Evolutionary conservation across 495 filamentous ascomycete genomes (phyloP).

Genomic region (Trichoderma asperelloides): DNA sequence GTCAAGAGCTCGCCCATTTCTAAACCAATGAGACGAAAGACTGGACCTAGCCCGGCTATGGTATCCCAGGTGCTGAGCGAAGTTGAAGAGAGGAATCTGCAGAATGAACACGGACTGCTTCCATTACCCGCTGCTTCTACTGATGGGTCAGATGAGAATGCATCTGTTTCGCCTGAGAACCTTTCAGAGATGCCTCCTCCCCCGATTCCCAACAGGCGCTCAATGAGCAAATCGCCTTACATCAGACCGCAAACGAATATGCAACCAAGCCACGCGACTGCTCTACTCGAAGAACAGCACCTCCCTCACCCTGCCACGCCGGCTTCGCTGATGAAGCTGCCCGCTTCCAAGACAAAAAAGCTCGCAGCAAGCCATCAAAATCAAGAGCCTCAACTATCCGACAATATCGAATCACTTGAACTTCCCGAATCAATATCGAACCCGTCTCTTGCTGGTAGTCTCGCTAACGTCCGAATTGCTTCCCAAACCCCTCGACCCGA

Average conservation of each 20-base stretch:
- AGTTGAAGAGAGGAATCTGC: constrained; percentile 31
- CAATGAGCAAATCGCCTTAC: constrained; percentile 39
- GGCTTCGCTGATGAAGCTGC: constrained; percentile 69
- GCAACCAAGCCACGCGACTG: constrained; percentile 43
- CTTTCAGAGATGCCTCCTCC: constrained; percentile 50
- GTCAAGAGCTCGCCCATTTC: constrained; percentile 75
- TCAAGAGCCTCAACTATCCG: constrained; percentile 36
- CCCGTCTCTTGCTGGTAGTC: neutral
- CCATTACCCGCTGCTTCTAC: constrained; percentile 15
- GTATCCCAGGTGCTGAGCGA: constrained; percentile 47
- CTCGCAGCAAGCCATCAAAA: constrained; percentile 23
- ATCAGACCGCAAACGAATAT: constrained; percentile 31
- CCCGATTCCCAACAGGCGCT: constrained; percentile 41
- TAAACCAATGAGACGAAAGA: constrained; percentile 63
- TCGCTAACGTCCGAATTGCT: neutral
- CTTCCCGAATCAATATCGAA: constrained; percentile 50
- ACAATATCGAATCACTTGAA: constrained; percentile 58
- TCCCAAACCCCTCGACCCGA: constrained; percentile 23
- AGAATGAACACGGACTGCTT: constrained; percentile 13
- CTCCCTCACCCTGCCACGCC: constrained; percentile 42
- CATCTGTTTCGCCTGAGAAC: constrained; percentile 46
- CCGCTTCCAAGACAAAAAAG: constrained; percentile 34
- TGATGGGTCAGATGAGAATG: constrained; percentile 32
- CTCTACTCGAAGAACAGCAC: constrained; percentile 16
- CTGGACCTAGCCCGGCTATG: constrained; percentile 45